Evolutionary conservation across 202 grass and related monocot genomes (phyloP), one percentile per base, ranked within the genome.

Genomic region (Zizania palustris): DNA sequence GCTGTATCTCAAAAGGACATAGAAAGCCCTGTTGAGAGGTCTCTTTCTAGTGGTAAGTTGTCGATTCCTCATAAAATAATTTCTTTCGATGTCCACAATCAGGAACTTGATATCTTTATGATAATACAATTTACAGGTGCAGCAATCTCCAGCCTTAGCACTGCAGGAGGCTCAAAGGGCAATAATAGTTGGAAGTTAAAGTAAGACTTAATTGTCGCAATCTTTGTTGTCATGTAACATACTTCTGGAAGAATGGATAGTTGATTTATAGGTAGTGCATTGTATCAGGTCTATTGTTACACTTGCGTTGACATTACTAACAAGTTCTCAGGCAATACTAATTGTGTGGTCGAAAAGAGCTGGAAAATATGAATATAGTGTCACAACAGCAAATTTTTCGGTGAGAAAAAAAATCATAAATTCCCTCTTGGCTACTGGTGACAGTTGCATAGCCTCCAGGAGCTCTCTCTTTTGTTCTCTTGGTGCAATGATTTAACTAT

Each of bases 311-410:
- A 98, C 96, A 21, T 53, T 98, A 43, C 77, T 98, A 69, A 99
- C 91, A 82, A 99, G 91, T 85, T 99, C 91, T 36, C 96, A 99
- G 78, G 91, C 91, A 86, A 95, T 99, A 83, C 48, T 99, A 15
- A 98, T 99, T 83, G 85, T 92, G 12, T 99, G 91, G 91, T 95
- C 91, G 0, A 95, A 95, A 84, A 92, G 88, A 92, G 87, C 78
- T 83, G 87, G 87, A 73, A 90, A 92, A 63, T 99, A 92, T 77
- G 91, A 98, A 73, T 95, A 99, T 46, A 95, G 91, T 92, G 89
- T 98, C 61, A 98, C 89, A 73, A 95, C 96, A 60, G 92, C 96
- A 44, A 98, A 92, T 80, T 95, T 98, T 80, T 95, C 80, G 39
- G 91, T 94, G 69, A 94, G 91, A 5, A 60, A 73, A 60, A 73